Base-by-base conservation (phyloP, 768 basidiomycete species). In the Suillus decipiens region DNA sequence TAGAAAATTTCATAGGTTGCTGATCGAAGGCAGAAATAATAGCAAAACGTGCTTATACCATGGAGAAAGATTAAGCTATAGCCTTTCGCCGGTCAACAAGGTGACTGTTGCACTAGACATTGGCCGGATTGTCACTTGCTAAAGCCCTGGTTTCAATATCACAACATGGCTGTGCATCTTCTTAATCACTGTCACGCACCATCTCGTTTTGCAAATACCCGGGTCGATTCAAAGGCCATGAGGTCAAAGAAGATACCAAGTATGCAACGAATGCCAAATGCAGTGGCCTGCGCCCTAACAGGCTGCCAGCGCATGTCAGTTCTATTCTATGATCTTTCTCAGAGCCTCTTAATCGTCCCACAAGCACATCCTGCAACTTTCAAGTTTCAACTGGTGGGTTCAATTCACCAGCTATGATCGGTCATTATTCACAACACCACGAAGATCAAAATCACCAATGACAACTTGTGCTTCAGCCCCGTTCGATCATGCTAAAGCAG, bases 401-500 rank as follows among this genome's bases (percentile, higher is more conserved):
- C 24, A 41, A 41, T 10, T 11, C 6, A 41, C 3, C 17, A 9
- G 55, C 36, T 37, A 19, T 3, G 15, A 28, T 56, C 9, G 0
- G 24, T 2, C 8, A 7, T 41, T 39, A 12, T 10, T 57, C 5
- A 57, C 31, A 17, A 19, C 28, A n/a, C 5, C 24, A 19, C 17
- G 17, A 41, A 57, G 55, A 60, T 24, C 57, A 22, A 22, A 31
- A 22, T 47, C 53, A 5, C 15, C 53, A 34, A 60, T 60, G 59
- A 9, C 33, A 34, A 60, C 31, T 17, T 43, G 33, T 34, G 63
- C 63, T 34, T 34, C 45, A 43, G 31, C 62, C 17, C 61, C 61
- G 10, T 61, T 61, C 17, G 24, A 61, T 59, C 61, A 64, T 24
- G 45, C 51, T n/a, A 56, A 69, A 48, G 43, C 36, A 28, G 60